Base-by-base conservation (phyloP, 257 asterid species). In the Plantago major region DNA sequence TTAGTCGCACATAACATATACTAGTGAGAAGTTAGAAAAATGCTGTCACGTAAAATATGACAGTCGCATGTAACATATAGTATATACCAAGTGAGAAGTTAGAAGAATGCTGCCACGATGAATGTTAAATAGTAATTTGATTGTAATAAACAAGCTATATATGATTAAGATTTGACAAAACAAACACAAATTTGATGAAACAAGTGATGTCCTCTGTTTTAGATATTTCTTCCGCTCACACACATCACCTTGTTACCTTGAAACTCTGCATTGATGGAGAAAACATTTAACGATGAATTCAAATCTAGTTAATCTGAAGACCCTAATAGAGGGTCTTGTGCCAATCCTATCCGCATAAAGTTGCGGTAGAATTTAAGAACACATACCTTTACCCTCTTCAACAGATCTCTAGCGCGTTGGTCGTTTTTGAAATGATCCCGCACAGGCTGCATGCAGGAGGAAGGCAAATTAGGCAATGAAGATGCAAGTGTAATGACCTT, bases 401-500 rank as follows among this genome's bases (percentile, higher is more conserved):
- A 6, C 18, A 89, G 83, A 6, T 84, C 94, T 81, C 76, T 89
- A 45, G 97, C 95, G 55, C 67, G 75, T 3, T 71, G 73, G 58
- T 89, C 85, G 40, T 64, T 79, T 64, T 66, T 81, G 77, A 89
- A 89, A 73, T 86, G 97, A 67, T 89, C 89, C 53, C 95, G 89
- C 10, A 88, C 94, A 22, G 91, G 94, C 91, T 88, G 81, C n/a
- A 66, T n/a, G n/a, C n/a, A 19, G 40, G 5, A 43, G 4, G 54
- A 46, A 52, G 9, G 26, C 26, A 22, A 22, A 22, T 22, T 22
- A 22, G 26, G 26, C 26, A 22, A 22, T 22, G 26, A n/a, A n/a
- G n/a, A n/a, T 22, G 2, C 1, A 22, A 22, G 26, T 22, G 26
- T 22, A 22, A 22, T n/a, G 26, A 22, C 26, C 26, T 22, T 22